phyloP scores from a whole-genome alignment of 2,329 filamentous ascomycete species.

The Gaeumannomyces sp. region DNA sequence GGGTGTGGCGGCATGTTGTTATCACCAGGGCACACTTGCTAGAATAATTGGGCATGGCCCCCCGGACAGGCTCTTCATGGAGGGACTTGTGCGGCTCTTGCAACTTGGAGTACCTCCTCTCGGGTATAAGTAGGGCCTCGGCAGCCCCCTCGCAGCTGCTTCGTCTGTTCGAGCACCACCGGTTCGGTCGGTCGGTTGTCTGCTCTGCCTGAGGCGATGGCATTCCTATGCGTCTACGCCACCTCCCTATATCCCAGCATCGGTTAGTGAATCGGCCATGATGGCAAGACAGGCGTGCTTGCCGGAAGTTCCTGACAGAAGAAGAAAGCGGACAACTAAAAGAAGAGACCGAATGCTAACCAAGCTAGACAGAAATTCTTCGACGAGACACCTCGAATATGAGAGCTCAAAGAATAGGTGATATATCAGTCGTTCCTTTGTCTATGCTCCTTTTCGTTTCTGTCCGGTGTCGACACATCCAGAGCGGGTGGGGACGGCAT shows the following conservation, averaged over 20 bases:
- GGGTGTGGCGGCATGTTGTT: too few species aligned
- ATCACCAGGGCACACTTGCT: background rate
- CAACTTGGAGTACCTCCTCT: background rate
- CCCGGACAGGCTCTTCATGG: background rate
- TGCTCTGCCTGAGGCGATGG: background rate
- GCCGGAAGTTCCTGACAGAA: too few species aligned
- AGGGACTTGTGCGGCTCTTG: background rate
- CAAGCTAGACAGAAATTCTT: background rate
- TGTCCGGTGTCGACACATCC: too few species aligned
- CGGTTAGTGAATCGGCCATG: background rate
- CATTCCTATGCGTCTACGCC: background rate
- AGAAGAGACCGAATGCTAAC: background rate
- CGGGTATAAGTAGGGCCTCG: background rate
- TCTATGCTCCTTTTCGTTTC: background rate
- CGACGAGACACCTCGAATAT: background rate
- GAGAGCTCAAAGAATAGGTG: background rate
- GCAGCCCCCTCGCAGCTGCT: background rate
- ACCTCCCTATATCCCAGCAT: background rate
- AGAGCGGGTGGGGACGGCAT: too few species aligned
- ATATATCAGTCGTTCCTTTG: background rate
- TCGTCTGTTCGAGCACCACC: background rate
- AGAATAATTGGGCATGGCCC: background rate
- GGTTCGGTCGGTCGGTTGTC: background rate
- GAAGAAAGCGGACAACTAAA: background rate
- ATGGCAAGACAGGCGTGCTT: background rate